A percentile compares a stretch with the other conserved stretches of the same genome.
Conservation (phyloP, 1,284 basidiomycete genomes). For the Trichosporon sp. region DNA sequence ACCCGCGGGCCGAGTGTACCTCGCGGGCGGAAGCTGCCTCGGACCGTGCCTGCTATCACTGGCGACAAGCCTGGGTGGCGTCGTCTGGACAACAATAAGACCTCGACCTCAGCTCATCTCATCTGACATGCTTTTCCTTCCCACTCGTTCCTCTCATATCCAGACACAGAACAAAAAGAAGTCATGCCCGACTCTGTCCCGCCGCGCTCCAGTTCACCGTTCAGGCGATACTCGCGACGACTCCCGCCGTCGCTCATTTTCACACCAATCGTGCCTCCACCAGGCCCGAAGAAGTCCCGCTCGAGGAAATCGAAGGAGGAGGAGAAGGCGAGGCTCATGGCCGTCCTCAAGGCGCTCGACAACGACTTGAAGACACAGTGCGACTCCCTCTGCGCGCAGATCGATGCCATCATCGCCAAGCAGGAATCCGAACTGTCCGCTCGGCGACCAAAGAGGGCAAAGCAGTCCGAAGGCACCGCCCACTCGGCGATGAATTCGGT, state of each 20-base stretch:
- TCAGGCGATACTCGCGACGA: background rate
- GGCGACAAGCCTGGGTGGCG: background rate
- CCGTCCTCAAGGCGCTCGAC: background rate
- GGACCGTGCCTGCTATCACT: background rate
- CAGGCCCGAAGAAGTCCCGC: background rate
- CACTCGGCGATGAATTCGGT: background rate
- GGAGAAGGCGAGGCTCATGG: background rate
- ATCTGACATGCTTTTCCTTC: background rate
- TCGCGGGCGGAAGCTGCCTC: background rate
- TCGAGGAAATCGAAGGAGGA: background rate
- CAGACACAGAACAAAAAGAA: background rate
- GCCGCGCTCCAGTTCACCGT: background rate
- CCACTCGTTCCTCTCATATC: background rate
- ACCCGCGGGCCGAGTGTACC: slow-evolving; percentile 4
- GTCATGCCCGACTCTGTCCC: background rate
- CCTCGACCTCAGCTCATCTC: background rate
- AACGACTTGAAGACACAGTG: background rate
- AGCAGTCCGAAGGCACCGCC: background rate
- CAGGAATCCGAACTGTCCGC: background rate
- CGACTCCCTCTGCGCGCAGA: background rate
- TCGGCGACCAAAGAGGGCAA: background rate
- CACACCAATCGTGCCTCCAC: slow-evolving; percentile 1
- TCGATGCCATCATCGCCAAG: slow-evolving; percentile 13
- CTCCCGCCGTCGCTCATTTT: background rate
- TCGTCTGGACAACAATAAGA: background rate